phyloP scores from a whole-genome alignment of 163 green algal species.

The Trebouxiophyceae sp. region DNA sequence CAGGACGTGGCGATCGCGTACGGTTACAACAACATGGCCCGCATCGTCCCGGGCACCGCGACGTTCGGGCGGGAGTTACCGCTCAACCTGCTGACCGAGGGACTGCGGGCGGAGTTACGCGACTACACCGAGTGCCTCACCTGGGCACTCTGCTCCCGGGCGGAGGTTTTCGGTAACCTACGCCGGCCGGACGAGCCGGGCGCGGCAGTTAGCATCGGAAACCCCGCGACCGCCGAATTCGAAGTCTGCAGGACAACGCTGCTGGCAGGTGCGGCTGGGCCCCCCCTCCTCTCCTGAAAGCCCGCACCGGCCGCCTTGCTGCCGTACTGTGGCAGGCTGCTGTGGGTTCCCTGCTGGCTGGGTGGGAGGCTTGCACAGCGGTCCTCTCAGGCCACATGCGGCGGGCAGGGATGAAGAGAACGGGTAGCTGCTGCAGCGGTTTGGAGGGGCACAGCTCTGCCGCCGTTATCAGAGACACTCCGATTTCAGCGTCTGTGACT shows the following conservation, averaged over 20 bases:
- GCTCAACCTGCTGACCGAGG: conserved; percentile 83
- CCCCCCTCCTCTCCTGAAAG: neutral
- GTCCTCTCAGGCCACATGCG: too few species aligned
- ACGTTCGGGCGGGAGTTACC: conserved; percentile 81
- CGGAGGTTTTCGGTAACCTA: conserved; percentile 74
- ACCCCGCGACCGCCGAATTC: conserved; percentile 92
- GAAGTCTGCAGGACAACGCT: conserved; percentile 89
- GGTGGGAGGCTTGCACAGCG: too few species aligned
- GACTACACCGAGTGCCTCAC: conserved; percentile 59
- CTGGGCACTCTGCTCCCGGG: conserved; percentile 73
- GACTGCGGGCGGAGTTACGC: conserved; percentile 72
- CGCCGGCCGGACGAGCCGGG: conserved; percentile 51
- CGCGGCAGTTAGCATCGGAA: conserved; percentile 82
- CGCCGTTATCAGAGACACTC: too few species aligned
- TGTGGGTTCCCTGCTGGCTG: too few species aligned
- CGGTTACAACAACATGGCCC: conserved; percentile 95
- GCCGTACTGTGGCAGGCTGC: too few species aligned
- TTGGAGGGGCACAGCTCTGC: too few species aligned
- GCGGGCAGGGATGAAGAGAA: too few species aligned
- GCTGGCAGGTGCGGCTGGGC: conserved; percentile 44
- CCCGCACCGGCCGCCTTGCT: too few species aligned
- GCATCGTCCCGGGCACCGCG: conserved; percentile 46
- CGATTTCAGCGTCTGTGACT: too few species aligned
- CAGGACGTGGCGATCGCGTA: conserved; percentile 96
- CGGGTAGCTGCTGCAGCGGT: too few species aligned